A percentile compares a stretch with the other conserved stretches of the same genome.
These are phyloP conservation scores for Ogataea pini DNA, from an alignment of 805 yeast genomes.

Conservation along the genomic window DNA sequence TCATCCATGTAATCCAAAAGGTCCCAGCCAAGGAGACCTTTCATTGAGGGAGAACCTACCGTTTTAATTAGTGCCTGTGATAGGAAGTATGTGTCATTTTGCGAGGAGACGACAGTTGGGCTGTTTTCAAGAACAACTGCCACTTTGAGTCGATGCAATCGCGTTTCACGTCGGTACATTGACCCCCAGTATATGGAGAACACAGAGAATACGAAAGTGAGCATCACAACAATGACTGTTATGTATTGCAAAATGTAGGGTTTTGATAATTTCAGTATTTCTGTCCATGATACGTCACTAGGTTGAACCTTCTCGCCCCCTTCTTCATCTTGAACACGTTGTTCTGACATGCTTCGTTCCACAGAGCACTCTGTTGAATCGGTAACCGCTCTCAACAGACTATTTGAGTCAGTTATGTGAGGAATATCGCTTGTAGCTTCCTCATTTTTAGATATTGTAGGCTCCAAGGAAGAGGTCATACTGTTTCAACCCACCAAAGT, in stretches of 20 bases:
- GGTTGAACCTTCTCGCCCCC: constrained; percentile 4
- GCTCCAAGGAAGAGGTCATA: too few species aligned
- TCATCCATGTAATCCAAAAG: constrained; percentile 31
- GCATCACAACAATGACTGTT: constrained; percentile 31
- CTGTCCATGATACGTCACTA: background rate
- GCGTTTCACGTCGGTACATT: constrained; percentile 34
- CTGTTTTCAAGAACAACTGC: constrained; percentile 42
- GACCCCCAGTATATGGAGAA: constrained; percentile 54
- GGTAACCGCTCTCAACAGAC: constrained; percentile 25
- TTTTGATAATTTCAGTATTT: constrained; percentile 8
- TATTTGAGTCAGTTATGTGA: background rate
- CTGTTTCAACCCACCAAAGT: too few species aligned
- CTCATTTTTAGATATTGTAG: too few species aligned
- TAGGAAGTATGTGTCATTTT: constrained; percentile 29
- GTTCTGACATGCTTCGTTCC: constrained; percentile 10
- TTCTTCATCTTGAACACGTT: constrained; percentile 9
- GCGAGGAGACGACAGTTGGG: background rate
- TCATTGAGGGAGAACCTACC: constrained; percentile 14
- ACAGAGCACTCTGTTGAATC: constrained; percentile 27
- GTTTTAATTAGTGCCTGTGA: constrained; percentile 33
- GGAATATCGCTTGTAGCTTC: too few species aligned
- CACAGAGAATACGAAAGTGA: constrained; percentile 39
- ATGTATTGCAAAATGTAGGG: constrained; percentile 18
- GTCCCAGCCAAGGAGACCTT: constrained; percentile 40
- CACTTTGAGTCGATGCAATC: constrained; percentile 38